These are phyloP conservation scores for Scortechinia acanthostroma DNA, from an alignment of 2,329 filamentous ascomycete species.

Conservation along the genomic window DNA sequence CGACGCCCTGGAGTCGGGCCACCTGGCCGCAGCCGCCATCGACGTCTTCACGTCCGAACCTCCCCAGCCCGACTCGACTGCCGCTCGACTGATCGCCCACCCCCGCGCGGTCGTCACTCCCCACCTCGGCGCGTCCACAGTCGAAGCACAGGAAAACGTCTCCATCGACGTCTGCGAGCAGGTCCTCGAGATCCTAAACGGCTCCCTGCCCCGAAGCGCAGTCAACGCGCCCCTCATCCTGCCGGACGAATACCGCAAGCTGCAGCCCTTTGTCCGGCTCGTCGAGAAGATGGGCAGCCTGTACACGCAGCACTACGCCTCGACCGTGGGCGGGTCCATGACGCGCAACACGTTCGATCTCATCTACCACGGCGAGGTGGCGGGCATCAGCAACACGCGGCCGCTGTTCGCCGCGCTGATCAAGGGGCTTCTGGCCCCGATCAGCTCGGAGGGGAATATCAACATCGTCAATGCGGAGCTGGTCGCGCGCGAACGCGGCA, in stretches of 20 bases:
- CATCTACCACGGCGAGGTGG: slow-evolving; percentile 70
- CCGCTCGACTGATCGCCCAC: slow-evolving; percentile 58
- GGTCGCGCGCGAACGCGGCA: slow-evolving; percentile 70
- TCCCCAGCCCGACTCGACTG: slow-evolving; percentile 46
- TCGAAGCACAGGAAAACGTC: slow-evolving; percentile 79
- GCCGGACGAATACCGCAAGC: slow-evolving; percentile 71
- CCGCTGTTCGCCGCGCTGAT: slow-evolving; percentile 74
- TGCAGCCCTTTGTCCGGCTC: slow-evolving; percentile 70
- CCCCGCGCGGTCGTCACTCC: slow-evolving; percentile 71
- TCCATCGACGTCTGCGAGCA: slow-evolving; percentile 78
- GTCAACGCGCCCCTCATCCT: slow-evolving; percentile 79
- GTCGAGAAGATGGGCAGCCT: slow-evolving; percentile 74
- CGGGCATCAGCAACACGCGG: slow-evolving; percentile 66
- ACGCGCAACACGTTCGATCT: slow-evolving; percentile 69
- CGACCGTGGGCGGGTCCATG: slow-evolving; percentile 28
- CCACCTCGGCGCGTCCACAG: slow-evolving; percentile 72
- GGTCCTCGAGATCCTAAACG: slow-evolving; percentile 66
- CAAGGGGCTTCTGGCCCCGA: slow-evolving; percentile 66
- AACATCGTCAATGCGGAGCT: slow-evolving; percentile 79
- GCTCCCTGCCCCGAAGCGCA: slow-evolving; percentile 67
- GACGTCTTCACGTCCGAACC: slow-evolving; percentile 78
- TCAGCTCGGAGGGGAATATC: slow-evolving; percentile 63
- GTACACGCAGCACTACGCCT: slow-evolving; percentile 69
- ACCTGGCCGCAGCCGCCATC: slow-evolving; percentile 70
- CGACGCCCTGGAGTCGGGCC: slow-evolving; percentile 61